A percentile compares a stretch with the other conserved stretches of the same genome.
Conservation (phyloP, 1,284 basidiomycete species). For the Moesziomyces antarcticus region DNA sequence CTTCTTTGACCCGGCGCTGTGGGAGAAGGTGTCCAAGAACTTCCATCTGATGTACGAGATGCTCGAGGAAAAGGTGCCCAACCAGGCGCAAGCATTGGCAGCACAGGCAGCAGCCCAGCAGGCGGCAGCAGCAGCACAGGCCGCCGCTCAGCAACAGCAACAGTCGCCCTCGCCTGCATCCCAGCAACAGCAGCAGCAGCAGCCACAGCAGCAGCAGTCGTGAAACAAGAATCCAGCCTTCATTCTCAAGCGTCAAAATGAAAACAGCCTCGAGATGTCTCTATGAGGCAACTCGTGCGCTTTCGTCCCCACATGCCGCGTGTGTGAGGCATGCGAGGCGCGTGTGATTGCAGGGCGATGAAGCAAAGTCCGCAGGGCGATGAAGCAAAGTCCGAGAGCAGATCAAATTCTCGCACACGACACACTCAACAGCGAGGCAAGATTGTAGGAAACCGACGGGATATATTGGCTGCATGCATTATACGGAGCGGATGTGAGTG, state of each 20-base stretch:
- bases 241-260: neutral
- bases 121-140: slow-evolving; percentile 26
- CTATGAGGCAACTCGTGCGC: too few species aligned
- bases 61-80: slow-evolving; percentile 79
- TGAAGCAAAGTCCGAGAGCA: too few species aligned
- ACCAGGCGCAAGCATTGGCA: slow-evolving; percentile 42
- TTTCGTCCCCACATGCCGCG: too few species aligned
- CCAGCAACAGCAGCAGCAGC: neutral
- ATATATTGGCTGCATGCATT: neutral
- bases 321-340: too few species aligned
- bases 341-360: too few species aligned
- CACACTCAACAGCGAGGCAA: too few species aligned
- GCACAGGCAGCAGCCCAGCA: slow-evolving; percentile 49
- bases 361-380: too few species aligned
- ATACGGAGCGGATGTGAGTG: neutral
- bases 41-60: slow-evolving; percentile 86
- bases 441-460: too few species aligned
- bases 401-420: too few species aligned
- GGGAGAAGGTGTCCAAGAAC: slow-evolving; percentile 79
- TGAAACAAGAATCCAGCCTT: neutral
- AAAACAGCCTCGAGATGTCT: too few species aligned
- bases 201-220: slow-evolving; percentile 18
- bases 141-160: slow-evolving; percentile 29
- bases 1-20: slow-evolving; percentile 89
- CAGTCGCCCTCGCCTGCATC: slow-evolving; percentile 1